These are phyloP conservation scores for Xerocomus amazonicus DNA, from an alignment of 1,284 basidiomycete genomes.

Conservation along the genomic window DNA sequence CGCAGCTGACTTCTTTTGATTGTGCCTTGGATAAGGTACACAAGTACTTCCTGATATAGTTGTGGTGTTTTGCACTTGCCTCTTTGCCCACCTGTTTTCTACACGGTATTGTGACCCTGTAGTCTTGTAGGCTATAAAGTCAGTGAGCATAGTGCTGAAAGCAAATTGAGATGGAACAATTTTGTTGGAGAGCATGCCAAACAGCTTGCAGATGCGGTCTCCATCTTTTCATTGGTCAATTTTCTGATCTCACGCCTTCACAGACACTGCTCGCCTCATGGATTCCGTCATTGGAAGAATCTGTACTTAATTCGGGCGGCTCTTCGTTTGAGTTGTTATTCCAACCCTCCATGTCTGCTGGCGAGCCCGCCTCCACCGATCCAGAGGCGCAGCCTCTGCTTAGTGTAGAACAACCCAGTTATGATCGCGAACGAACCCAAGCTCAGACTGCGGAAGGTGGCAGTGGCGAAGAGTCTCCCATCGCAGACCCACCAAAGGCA, in stretches of 20 bases:
- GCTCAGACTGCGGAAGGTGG: neutral
- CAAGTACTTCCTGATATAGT: too few species aligned
- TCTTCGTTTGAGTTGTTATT: conserved; percentile 1
- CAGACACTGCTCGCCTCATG: neutral
- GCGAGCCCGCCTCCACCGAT: conserved; percentile 2
- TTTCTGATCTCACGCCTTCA: neutral
- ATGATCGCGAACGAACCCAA: conserved; percentile 7
- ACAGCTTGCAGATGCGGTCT: too few species aligned
- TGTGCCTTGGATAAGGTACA: too few species aligned
- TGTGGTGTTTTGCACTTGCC: too few species aligned
- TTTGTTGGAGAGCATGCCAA: too few species aligned
- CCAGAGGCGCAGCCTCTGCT: conserved; percentile 26
- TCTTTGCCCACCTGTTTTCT: too few species aligned
- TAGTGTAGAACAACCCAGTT: conserved; percentile 12
- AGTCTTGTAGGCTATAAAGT: too few species aligned
- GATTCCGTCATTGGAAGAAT: neutral
- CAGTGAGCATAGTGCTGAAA: too few species aligned
- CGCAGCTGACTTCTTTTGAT: too few species aligned
- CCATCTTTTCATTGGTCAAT: too few species aligned
- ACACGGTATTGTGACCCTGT: too few species aligned
- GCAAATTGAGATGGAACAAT: too few species aligned
- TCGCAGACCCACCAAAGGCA: conserved; percentile 2
- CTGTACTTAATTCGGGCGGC: neutral
- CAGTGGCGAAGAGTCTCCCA: conserved; percentile 21
- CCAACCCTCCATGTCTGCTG: conserved; percentile 22